phyloP scores from a whole-genome alignment of 345 rosid genomes.

The Rhodomyrtus tomentosa region DNA sequence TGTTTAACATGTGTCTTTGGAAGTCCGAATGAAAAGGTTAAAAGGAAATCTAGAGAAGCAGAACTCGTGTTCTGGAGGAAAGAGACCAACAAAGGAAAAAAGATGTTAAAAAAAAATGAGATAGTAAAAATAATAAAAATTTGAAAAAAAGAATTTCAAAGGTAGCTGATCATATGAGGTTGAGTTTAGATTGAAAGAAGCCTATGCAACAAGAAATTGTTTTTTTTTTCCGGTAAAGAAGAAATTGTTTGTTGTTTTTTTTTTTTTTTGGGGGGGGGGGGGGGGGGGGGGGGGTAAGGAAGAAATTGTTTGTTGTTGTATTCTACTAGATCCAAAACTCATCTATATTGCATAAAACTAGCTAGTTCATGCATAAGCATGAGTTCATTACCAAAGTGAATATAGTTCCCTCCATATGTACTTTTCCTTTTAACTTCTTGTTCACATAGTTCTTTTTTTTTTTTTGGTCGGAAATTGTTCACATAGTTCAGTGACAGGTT shows the following conservation, averaged over 20 bases:
- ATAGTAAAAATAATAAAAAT: no score
- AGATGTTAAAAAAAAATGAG: no score
- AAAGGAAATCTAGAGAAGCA: neutral
- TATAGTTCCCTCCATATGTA: neutral
- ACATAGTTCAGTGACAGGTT: neutral
- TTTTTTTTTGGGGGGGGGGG: no score
- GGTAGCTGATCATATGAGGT: neutral
- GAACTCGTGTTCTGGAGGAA: neutral
- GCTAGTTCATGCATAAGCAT: neutral
- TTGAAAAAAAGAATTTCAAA: neutral
- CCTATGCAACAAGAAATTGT: neutral
- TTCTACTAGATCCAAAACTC: neutral
- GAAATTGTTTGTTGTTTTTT: no score
- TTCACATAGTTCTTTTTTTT: neutral
- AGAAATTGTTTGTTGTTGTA: neutral
- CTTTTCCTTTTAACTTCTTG: neutral
- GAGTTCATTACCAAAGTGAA: neutral
- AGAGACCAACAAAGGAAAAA: neutral
- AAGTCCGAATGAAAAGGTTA: neutral
- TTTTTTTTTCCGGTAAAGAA: no score
- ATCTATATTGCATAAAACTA: neutral
- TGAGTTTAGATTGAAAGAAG: neutral
- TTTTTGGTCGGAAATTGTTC: no score
- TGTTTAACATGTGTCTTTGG: neutral
- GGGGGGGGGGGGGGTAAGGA: no score